Percentiles rank a stretch among this genome's conserved stretches.
These are phyloP conservation scores for Neurospora sp. DNA, from an alignment of 495 filamentous ascomycete species.

Conservation along the genomic window DNA sequence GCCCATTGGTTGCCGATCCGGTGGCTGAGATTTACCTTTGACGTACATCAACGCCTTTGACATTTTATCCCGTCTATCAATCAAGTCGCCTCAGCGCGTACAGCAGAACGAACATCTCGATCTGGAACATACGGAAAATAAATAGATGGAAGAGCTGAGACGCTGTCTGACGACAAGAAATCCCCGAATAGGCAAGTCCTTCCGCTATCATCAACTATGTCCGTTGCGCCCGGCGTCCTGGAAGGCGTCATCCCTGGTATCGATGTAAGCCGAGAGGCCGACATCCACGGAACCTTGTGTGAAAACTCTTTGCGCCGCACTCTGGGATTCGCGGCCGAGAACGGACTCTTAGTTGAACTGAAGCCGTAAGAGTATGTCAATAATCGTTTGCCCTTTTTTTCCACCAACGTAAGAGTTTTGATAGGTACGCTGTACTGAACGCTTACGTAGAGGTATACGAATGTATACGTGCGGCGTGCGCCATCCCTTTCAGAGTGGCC, in stretches of 20 bases:
- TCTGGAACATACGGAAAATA: background rate
- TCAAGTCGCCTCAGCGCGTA: background rate
- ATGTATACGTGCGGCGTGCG: background rate
- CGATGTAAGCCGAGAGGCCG: background rate
- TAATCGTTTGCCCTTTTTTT: background rate
- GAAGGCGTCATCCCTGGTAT: background rate
- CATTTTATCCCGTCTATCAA: background rate
- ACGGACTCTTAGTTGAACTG: background rate
- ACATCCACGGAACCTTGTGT: background rate
- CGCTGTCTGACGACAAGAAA: background rate
- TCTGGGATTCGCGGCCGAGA: background rate
- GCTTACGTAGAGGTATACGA: background rate
- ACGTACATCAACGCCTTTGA: background rate
- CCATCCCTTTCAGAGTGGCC: background rate
- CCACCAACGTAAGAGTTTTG: background rate
- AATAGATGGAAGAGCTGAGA: background rate
- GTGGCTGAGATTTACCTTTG: background rate
- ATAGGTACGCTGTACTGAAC: background rate
- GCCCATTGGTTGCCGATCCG: background rate
- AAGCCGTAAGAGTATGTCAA: background rate
- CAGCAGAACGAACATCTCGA: background rate
- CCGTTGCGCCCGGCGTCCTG: background rate
- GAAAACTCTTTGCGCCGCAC: background rate
- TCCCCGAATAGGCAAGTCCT: background rate
- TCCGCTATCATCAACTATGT: background rate